Base-by-base conservation (phyloP, 352 stramenopile genomes). In the Ophiocytium majus region DNA sequence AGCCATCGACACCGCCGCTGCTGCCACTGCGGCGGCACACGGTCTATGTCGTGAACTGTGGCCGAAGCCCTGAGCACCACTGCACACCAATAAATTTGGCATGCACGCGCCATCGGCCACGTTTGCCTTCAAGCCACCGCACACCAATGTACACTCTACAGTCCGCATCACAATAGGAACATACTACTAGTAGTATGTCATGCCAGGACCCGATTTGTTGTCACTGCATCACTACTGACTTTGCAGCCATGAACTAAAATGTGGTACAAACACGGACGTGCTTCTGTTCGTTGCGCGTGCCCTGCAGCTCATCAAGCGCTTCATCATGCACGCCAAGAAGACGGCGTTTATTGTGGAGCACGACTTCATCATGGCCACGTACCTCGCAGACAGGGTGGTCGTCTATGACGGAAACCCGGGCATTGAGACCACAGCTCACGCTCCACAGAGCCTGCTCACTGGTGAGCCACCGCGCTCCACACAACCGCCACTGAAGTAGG, bases 281-380 rank as follows among this genome's bases (percentile, higher is more conserved):
- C 32, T 89, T 35, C 9, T 9, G 10, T 23, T 19, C 31, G 71
- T 79, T 79, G 23, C 23, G 23, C 31, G 23, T 10, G 17, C 17
- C 31, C 31, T 37, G 31, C 75, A 92, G 85, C 96, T 99, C 82
- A 99, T 99, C 90, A 99, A 99, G 92, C 94, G 97, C 50, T 99
- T 98, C 90, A 99, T 99, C 82, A 94, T 99, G 90, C 96, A 99
- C 93, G 93, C 95, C 36, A 99, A 99, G 93, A 99, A 99, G 91
- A 99, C 97, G 33, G 97, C 97, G 9, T 99, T 99, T 90, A 92
- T 99, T 49, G 97, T 99, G 19, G 97, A 99, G 92, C 97, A 99
- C 92, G 97, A 99, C 94, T 99, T 99, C 92, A 99, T 99, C 90
- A 99, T 99, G 97, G 97, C 97, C 66, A 99, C 97, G 34, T 99